Base-by-base conservation (phyloP, 1,284 basidiomycete genomes). In the Ceratobasidium papillatum region DNA sequence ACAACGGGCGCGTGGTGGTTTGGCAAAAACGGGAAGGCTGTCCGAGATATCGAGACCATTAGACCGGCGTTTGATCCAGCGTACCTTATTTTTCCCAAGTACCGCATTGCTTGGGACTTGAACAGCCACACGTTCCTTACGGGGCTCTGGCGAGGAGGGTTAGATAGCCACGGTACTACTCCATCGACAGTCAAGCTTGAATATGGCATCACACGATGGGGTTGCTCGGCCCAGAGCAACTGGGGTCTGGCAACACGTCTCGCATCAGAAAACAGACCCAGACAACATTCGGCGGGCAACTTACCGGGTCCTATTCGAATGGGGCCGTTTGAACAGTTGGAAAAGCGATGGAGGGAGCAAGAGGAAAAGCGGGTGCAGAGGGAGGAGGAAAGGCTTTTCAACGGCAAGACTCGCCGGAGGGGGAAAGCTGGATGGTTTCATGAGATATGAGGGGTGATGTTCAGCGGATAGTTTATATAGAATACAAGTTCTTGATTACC, bases 131-230 rank as follows among this genome's bases (percentile, higher is more conserved):
- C 47, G 47, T 49, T 19, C 47, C 47, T 49, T n/a, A 49, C 19
- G 47, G 47, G 47, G 3, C 17, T 49, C 8, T 49, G 47, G 47
- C 47, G 47, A 7, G 47, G 47, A 19, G 47, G 47, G 19, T 17
- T 49, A 49, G 47, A 49, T 49, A 17, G 7, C 5, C 47, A 49
- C 19, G 47, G 47, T 22, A 49, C 47, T 22, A 49, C 47, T n/a
- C 47, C 47, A 7, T 49, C 47, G 19, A 63, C 7, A 17, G 61
- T 63, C n/a, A 19, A 63, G 7, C 34, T 63, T 11, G 25, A 2
- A n/a, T 43, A n/a, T 5, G 61, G 61, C 2, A n/a, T 63, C 7
- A 63, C 61, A 3, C 61, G 41, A 27, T 63, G 61, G 61, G 61
- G 61, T n/a, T 49, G 47, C 22, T 49, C 47, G 22, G 47, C 47